Evolutionary conservation across 306 rosid species (phyloP).

Genomic region (Sindora glabra): DNA sequence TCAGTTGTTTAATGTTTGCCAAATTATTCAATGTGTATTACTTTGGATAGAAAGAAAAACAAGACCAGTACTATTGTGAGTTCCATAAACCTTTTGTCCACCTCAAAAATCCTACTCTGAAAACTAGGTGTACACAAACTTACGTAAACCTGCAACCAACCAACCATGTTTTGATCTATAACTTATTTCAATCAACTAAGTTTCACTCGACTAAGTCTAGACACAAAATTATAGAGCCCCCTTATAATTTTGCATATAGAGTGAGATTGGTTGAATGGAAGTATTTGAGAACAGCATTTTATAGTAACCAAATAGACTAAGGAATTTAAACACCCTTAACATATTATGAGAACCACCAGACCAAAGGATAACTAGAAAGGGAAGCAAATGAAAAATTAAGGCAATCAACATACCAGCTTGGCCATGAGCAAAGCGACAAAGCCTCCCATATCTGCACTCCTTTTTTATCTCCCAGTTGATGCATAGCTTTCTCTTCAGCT

Average conservation of each 20-base stretch:
- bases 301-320: too few relatives aligned
- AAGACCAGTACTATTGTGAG: not conserved
- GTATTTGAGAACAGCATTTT: too few relatives aligned
- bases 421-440: conserved; percentile 21
- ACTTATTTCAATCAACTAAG: too few relatives aligned
- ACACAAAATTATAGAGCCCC: too few relatives aligned
- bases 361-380: not conserved
- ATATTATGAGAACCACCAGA: too few relatives aligned
- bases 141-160: not conserved
- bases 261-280: too few relatives aligned
- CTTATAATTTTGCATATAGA: too few relatives aligned
- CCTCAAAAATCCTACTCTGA: not conserved
- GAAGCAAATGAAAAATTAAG: not conserved
- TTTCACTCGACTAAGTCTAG: too few relatives aligned
- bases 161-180: too few relatives aligned
- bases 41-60: not conserved
- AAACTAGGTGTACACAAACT: not conserved
- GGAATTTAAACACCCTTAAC: too few relatives aligned
- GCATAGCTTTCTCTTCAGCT: not conserved
- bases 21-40: not conserved
- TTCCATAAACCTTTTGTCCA: not conserved
- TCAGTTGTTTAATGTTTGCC: not conserved
- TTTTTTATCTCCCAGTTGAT: conserved; percentile 5
- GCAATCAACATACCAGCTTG: conserved; percentile 9
- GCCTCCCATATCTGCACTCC: conserved; percentile 1